These are phyloP conservation scores for Medicago ruthenica DNA, from an alignment of 306 rosid genomes.

Conservation along the genomic window DNA sequence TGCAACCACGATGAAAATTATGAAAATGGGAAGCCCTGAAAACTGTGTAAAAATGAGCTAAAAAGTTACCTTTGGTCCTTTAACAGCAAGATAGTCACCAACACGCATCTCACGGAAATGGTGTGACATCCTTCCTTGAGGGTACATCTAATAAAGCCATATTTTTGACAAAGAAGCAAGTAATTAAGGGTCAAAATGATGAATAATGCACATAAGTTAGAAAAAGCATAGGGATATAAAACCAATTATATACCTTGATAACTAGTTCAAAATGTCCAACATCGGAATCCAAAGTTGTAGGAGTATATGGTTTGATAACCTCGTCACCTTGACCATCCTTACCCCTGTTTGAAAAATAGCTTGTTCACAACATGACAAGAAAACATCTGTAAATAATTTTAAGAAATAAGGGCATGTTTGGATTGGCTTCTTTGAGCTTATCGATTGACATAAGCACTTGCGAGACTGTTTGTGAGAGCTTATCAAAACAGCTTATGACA, in stretches of 20 bases:
- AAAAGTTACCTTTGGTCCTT: slow-evolving; percentile 87
- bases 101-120: slow-evolving; percentile 95
- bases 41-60: neutral
- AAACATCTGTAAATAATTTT: slow-evolving; percentile 1
- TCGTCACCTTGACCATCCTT: slow-evolving; percentile 89
- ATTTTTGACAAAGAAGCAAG: slow-evolving; percentile 17
- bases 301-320: slow-evolving; percentile 91
- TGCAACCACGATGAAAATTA: neutral
- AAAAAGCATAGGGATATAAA: slow-evolving; percentile 17
- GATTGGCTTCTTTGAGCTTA: neutral
- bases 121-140: slow-evolving; percentile 99
- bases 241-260: slow-evolving; percentile 67
- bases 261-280: slow-evolving; percentile 91
- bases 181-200: slow-evolving; percentile 26
- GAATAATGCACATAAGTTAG: slow-evolving; percentile 21
- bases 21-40: slow-evolving; percentile 15
- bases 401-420: neutral
- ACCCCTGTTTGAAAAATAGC: slow-evolving; percentile 67
- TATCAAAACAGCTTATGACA: neutral
- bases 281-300: slow-evolving; percentile 95
- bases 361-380: slow-evolving; percentile 17
- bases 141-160: slow-evolving; percentile 79
- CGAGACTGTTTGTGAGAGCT: neutral
- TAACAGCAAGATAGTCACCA: slow-evolving; percentile 85
- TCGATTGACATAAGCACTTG: neutral